These are phyloP conservation scores for Gynandropsis gynandra DNA, from an alignment of 345 rosid species.

Conservation along the genomic window DNA sequence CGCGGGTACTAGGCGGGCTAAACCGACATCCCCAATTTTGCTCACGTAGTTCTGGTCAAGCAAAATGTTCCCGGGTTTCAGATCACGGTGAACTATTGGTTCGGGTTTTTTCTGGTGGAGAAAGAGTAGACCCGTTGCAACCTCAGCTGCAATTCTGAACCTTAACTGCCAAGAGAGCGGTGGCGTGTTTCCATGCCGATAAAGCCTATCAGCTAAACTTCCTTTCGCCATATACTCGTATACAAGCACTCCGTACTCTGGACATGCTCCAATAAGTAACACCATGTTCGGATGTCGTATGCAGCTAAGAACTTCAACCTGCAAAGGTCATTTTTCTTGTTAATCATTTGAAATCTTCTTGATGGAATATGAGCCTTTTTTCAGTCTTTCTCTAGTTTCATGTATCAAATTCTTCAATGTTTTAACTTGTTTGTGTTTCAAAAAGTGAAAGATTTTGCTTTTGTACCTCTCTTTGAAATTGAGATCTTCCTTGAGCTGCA, in stretches of 20 bases:
- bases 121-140: constrained; percentile 76
- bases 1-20: constrained; percentile 80
- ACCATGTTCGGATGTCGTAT: constrained; percentile 97
- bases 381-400: background rate
- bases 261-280: constrained; percentile 91
- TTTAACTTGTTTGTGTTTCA: no score
- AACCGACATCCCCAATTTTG: constrained; percentile 84
- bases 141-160: constrained; percentile 80
- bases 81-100: constrained; percentile 95
- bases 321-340: constrained; percentile 8
- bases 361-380: no score
- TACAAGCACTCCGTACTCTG: constrained; percentile 78
- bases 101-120: constrained; percentile 95
- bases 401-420: background rate
- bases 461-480: constrained; percentile 77
- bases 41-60: constrained; percentile 74
- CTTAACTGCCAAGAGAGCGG: constrained; percentile 76
- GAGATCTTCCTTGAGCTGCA: constrained; percentile 92
- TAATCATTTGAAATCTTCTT: background rate
- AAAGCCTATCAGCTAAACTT: constrained; percentile 76
- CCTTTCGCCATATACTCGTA: constrained; percentile 91
- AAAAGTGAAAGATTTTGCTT: no score
- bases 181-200: constrained; percentile 43
- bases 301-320: constrained; percentile 87
- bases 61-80: constrained; percentile 85